Conservation (phyloP, 1,284 basidiomycete genomes). For the Leccinum subfulvum region DNA sequence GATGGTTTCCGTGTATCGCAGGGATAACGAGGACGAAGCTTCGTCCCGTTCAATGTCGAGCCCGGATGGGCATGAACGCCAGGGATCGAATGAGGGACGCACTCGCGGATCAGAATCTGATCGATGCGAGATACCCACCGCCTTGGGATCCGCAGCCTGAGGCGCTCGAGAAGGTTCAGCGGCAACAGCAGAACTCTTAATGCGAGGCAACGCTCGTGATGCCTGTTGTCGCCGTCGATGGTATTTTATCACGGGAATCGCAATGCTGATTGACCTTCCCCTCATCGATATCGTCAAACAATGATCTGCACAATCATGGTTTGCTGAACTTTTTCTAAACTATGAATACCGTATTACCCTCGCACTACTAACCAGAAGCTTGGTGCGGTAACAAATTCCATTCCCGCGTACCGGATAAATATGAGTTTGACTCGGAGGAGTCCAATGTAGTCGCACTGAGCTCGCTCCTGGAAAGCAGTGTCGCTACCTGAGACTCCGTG, state of each 20-base stretch:
- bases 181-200: constrained; percentile 22
- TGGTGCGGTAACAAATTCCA: no score
- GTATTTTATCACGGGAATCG: neutral
- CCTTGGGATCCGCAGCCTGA: constrained; percentile 59
- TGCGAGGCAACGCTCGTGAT: constrained; percentile 17
- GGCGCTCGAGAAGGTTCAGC: constrained; percentile 33
- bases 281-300: neutral
- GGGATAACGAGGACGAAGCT: constrained; percentile 84
- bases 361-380: no score
- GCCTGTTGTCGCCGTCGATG: neutral
- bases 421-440: no score
- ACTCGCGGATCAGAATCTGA: constrained; percentile 69
- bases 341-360: no score
- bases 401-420: no score
- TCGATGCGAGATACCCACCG: constrained; percentile 68
- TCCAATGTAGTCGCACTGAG: no score
- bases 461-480: no score
- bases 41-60: constrained; percentile 67
- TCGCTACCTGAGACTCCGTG: no score
- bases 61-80: constrained; percentile 70
- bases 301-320: neutral
- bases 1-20: constrained; percentile 25
- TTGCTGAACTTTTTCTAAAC: constrained; percentile 7
- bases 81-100: constrained; percentile 69
- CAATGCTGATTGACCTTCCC: no score